Percentiles rank a stretch among this genome's conserved stretches.
These are phyloP conservation scores for Aspergillus sp. DNA, from an alignment of 2,329 filamentous ascomycete genomes.

Conservation along the genomic window DNA sequence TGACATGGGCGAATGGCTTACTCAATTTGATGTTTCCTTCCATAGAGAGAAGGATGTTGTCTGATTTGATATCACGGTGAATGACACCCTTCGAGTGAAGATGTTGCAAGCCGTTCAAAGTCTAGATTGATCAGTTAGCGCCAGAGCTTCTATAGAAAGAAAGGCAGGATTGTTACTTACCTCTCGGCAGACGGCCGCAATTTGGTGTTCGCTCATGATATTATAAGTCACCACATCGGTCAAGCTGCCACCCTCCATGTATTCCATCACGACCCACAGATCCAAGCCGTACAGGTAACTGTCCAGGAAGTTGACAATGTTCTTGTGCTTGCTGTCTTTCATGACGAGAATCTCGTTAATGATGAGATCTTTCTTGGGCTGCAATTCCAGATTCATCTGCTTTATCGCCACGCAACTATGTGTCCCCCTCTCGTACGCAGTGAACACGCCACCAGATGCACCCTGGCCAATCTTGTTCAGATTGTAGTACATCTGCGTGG, in stretches of 20 bases:
- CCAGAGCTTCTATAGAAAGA: background rate
- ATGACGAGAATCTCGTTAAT: constrained; percentile 99
- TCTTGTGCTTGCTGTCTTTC: constrained; percentile 97
- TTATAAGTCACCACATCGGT: constrained; percentile 99
- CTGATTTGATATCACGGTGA: constrained; percentile 97
- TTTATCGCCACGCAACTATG: constrained; percentile 95
- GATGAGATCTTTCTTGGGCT: constrained; percentile 97
- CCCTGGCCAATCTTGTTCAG: constrained; percentile 96
- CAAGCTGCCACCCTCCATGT: constrained; percentile 96
- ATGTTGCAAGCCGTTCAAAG: constrained; percentile 83
- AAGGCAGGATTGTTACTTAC: constrained; percentile 32
- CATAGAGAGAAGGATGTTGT: constrained; percentile 90
- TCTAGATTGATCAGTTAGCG: constrained; percentile 40
- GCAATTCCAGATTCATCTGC: constrained; percentile 98
- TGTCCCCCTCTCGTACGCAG: constrained; percentile 73
- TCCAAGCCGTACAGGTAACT: constrained; percentile 86
- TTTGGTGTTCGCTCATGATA: constrained; percentile 97
- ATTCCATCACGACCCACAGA: constrained; percentile 99
- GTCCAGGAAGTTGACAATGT: constrained; percentile 99
- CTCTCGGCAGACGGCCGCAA: constrained; percentile 90
- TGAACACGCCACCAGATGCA: constrained; percentile 91
- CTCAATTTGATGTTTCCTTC: constrained; percentile 97
- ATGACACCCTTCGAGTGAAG: constrained; percentile 97
- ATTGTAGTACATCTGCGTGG: constrained; percentile 75
- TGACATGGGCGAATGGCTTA: constrained; percentile 44